Percentiles rank a stretch among this genome's conserved stretches.
Conservation (phyloP, 2,329 filamentous ascomycete genomes). For the Cladophialophora bantiana region DNA sequence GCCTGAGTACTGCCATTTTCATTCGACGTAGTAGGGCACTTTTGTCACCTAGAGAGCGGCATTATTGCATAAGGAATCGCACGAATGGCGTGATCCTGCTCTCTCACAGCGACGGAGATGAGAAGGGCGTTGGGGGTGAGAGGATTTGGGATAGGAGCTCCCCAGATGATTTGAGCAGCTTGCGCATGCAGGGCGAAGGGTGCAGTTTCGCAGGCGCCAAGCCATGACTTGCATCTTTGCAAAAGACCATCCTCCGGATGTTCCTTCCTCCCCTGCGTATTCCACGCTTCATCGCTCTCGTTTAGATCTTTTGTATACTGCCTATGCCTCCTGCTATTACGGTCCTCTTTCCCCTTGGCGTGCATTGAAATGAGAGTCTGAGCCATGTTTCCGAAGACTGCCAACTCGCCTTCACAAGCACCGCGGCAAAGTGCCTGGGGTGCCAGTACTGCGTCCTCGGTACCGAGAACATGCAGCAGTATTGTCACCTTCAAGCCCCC, state of each 20-base stretch:
- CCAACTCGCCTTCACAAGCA: neutral
- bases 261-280: no score
- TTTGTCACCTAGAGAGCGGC: slow-evolving; percentile 1
- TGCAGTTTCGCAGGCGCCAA: neutral
- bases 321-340: neutral
- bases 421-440: neutral
- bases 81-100: neutral
- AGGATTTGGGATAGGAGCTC: neutral
- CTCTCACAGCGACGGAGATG: neutral
- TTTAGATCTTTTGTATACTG: neutral
- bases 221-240: no score
- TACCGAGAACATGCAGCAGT: neutral
- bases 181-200: neutral
- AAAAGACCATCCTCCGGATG: no score
- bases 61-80: neutral
- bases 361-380: neutral
- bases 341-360: neutral
- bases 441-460: neutral
- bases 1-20: slow-evolving; percentile 15
- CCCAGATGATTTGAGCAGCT: neutral
- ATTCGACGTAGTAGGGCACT: neutral
- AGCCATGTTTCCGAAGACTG: neutral
- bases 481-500: neutral
- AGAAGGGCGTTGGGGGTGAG: neutral
- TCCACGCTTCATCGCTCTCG: no score